Percentiles rank a stretch among this genome's conserved stretches.
Conservation (phyloP, 192 early-diverging fungal genomes). For the Ambispora gerdemannii region DNA sequence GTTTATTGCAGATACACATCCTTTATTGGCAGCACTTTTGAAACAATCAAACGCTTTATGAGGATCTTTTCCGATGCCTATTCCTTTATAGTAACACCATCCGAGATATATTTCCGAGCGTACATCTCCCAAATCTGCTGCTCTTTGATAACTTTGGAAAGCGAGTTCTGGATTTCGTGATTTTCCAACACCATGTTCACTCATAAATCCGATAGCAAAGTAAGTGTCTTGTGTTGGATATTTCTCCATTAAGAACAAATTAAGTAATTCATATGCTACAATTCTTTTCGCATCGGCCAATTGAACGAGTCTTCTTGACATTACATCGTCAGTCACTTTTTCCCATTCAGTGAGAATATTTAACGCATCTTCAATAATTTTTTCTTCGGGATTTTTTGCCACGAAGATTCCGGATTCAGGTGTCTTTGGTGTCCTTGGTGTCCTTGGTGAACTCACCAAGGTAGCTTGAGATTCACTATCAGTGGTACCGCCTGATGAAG, state of each 20-base stretch:
- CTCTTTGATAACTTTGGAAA: constrained; percentile 18
- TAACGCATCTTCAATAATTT: constrained; percentile 1
- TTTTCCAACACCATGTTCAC: constrained; percentile 12
- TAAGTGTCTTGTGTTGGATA: background rate
- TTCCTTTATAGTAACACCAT: constrained; percentile 25
- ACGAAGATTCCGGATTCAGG: background rate
- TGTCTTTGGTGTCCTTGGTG: background rate
- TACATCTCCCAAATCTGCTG: constrained; percentile 18
- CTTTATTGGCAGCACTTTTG: constrained; percentile 3
- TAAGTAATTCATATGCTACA: background rate
- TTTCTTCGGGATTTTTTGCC: background rate
- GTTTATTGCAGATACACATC: constrained; percentile 1
- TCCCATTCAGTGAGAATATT: constrained; percentile 15
- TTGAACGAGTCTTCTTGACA: background rate
- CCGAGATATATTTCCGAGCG: constrained; percentile 5
- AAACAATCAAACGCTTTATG: constrained; percentile 17
- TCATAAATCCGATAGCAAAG: constrained; percentile 19
- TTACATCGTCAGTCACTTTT: background rate
- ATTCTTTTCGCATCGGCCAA: background rate
- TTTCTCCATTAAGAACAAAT: background rate
- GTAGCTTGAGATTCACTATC: constrained; percentile 18
- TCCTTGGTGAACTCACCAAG: background rate
- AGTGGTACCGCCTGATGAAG: background rate
- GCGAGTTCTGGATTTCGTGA: background rate
- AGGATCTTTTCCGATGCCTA: background rate